Conservation (phyloP, 305 asterid species). For the Coffea humblotiana region DNA sequence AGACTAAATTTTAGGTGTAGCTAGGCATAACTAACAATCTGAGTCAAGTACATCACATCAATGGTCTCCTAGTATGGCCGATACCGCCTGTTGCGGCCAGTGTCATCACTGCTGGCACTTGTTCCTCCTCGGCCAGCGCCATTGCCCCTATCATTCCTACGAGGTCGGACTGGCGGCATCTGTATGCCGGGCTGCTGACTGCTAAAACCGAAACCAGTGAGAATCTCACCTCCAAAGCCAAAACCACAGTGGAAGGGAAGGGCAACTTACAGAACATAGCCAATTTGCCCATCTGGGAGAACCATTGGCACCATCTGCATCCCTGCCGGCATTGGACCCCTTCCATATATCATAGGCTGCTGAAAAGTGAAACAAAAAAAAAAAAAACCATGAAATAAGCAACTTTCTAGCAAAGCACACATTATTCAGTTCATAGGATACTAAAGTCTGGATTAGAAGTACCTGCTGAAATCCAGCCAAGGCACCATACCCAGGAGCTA, state of each 20-base stretch:
- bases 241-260: background rate
- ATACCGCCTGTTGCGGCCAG: constrained; percentile 34
- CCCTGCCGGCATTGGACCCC: constrained; percentile 96
- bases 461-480: constrained; percentile 89
- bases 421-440: background rate
- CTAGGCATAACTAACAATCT: background rate
- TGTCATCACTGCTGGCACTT: constrained; percentile 30
- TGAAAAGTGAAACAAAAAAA: background rate
- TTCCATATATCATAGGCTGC: constrained; percentile 91
- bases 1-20: background rate
- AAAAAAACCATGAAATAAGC: constrained; percentile 12
- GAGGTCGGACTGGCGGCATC: constrained; percentile 39
- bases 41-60: constrained; percentile 4
- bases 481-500: constrained; percentile 69
- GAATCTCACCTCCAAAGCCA: background rate
- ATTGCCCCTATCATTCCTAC: constrained; percentile 40
- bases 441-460: constrained; percentile 10
- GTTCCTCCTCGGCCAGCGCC: constrained; percentile 32
- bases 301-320: constrained; percentile 99
- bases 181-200: constrained; percentile 51
- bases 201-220: constrained; percentile 15
- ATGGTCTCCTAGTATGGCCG: constrained; percentile 36
- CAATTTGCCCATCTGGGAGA: constrained; percentile 96
- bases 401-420: background rate
- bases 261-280: constrained; percentile 90